Conservation (phyloP, 352 stramenopile species). For the Phytophthora idaei region DNA sequence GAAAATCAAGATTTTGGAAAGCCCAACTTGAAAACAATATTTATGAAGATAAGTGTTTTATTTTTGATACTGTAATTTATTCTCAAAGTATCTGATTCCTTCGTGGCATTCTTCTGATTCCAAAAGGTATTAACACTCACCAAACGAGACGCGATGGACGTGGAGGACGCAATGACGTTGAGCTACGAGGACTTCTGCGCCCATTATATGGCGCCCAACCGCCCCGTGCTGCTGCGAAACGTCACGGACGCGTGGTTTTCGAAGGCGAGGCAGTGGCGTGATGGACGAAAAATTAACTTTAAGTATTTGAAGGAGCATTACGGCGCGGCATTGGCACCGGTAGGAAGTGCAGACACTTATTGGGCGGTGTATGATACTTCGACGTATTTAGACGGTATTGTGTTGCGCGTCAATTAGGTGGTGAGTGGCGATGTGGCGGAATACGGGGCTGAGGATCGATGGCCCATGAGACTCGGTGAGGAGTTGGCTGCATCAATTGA, state of each 20-base stretch:
- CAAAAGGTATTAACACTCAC: no score
- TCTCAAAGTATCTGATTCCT: no score
- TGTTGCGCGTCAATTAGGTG: constrained; percentile 40
- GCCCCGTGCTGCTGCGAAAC: constrained; percentile 72
- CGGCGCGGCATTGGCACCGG: constrained; percentile 58
- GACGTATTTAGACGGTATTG: background rate
- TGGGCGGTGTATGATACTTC: background rate
- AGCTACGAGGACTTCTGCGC: constrained; percentile 76
- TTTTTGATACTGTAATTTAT: no score
- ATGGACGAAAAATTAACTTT: constrained; percentile 45
- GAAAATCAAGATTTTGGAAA: no score
- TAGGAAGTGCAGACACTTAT: constrained; percentile 21
- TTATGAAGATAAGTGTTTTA: no score
- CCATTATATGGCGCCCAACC: constrained; percentile 73
- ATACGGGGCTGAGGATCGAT: constrained; percentile 64
- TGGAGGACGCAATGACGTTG: constrained; percentile 57
- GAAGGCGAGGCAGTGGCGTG: constrained; percentile 33
- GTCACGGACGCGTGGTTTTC: constrained; percentile 43
- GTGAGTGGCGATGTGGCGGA: constrained; percentile 62
- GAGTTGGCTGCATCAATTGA: background rate
- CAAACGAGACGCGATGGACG: constrained; percentile 42
- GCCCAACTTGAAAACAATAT: no score
- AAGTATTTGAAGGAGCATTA: constrained; percentile 48
- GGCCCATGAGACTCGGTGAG: constrained; percentile 68
- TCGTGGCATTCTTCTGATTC: no score